Conservation (phyloP, 2,329 filamentous ascomycete species). For the Drechmeria coniospora region DNA sequence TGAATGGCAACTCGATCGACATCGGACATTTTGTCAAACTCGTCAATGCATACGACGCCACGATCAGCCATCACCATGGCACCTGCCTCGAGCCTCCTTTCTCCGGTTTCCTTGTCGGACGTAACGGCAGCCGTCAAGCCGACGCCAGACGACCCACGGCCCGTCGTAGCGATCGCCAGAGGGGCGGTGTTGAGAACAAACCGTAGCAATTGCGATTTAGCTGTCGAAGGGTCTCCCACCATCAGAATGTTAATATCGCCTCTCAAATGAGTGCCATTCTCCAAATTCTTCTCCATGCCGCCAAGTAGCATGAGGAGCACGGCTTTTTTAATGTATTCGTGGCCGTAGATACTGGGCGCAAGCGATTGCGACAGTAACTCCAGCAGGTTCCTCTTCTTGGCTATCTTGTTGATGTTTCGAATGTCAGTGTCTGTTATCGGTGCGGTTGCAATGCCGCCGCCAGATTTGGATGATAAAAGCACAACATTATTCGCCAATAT, state of each 20-base stretch:
- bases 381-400: slow-evolving; percentile 89
- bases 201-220: slow-evolving; percentile 92
- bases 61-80: slow-evolving; percentile 97
- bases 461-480: slow-evolving; percentile 86
- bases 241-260: slow-evolving; percentile 99
- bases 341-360: slow-evolving; percentile 90
- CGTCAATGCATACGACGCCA: slow-evolving; percentile 96
- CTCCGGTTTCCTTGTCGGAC: slow-evolving; percentile 91
- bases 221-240: slow-evolving; percentile 96
- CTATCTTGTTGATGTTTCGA: slow-evolving; percentile 93
- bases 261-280: slow-evolving; percentile 93
- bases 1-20: slow-evolving; percentile 96
- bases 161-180: slow-evolving; percentile 90
- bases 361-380: slow-evolving; percentile 86
- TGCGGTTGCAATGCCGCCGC: slow-evolving; percentile 80
- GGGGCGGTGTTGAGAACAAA: slow-evolving; percentile 97
- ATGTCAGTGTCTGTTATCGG: slow-evolving; percentile 94
- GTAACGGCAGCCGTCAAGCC: slow-evolving; percentile 96
- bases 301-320: slow-evolving; percentile 89
- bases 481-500: slow-evolving; percentile 93
- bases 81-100: slow-evolving; percentile 85
- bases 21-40: slow-evolving; percentile 99
- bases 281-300: slow-evolving; percentile 95
- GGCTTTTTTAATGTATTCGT: slow-evolving; percentile 95
- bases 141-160: slow-evolving; percentile 89